Evolutionary conservation across 2,329 filamentous ascomycete genomes (phyloP).

Genomic region (Diaporthe vaccinii): DNA sequence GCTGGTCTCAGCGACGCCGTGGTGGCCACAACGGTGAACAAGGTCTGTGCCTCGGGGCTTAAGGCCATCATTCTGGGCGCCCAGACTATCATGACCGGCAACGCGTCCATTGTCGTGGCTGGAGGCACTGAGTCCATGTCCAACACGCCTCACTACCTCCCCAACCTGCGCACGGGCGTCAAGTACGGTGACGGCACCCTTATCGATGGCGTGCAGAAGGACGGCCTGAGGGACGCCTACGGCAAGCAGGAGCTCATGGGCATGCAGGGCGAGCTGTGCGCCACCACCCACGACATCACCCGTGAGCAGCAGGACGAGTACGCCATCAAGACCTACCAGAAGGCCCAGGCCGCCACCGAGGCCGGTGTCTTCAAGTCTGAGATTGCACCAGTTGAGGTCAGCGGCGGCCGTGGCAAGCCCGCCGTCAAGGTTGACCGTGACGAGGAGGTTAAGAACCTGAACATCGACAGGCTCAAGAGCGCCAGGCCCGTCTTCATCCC

Average conservation of each 20-base stretch:
- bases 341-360: constrained; percentile 88
- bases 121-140: constrained; percentile 99
- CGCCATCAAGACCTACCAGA: constrained; percentile 94
- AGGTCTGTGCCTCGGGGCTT: constrained; percentile 95
- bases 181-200: constrained; percentile 95
- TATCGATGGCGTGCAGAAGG: constrained; percentile 92
- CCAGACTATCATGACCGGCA: constrained; percentile 97
- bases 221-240: constrained; percentile 94
- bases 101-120: constrained; percentile 91
- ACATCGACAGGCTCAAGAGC: constrained; percentile 83
- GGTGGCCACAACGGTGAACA: constrained; percentile 95
- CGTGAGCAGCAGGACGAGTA: constrained; percentile 94
- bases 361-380: constrained; percentile 85
- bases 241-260: constrained; percentile 97
- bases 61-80: constrained; percentile 96
- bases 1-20: constrained; percentile 86
- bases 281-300: constrained; percentile 82
- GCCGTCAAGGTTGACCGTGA: constrained; percentile 83
- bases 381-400: constrained; percentile 90
- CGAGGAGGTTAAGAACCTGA: constrained; percentile 96
- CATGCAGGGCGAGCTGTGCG: constrained; percentile 91
- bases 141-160: constrained; percentile 95
- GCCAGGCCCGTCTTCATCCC: constrained; percentile 89
- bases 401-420: constrained; percentile 91
- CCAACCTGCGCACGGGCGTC: constrained; percentile 85